Percentiles rank a stretch among this genome's conserved stretches.
These are phyloP conservation scores for Berberis vulgaris DNA, from an alignment of 164 flowering plant species.

Conservation along the genomic window DNA sequence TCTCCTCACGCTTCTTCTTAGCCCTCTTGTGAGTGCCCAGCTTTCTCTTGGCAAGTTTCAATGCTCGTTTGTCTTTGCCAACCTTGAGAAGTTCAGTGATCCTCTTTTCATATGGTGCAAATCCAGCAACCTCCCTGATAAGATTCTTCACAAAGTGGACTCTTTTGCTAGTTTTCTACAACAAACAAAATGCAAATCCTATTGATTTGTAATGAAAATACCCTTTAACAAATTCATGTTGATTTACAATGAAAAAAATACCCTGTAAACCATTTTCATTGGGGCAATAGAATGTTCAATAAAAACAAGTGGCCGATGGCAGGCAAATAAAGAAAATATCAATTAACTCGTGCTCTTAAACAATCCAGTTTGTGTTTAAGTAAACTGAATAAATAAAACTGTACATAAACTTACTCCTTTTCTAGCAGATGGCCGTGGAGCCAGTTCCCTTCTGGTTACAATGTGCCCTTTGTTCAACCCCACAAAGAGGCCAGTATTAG, in stretches of 20 bases:
- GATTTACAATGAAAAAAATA: not conserved
- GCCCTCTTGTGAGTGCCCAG: constrained; percentile 28
- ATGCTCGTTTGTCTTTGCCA: constrained; percentile 38
- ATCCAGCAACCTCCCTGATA: constrained; percentile 41
- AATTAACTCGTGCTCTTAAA: not conserved
- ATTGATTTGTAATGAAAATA: not conserved
- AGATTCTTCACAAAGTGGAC: constrained; percentile 25
- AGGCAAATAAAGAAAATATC: not conserved
- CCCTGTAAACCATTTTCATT: not conserved
- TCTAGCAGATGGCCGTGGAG: constrained; percentile 47
- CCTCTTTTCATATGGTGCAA: constrained; percentile 43
- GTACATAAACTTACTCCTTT: constrained; percentile 33
- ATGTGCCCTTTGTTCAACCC: constrained; percentile 62
- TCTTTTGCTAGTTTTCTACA: constrained; percentile 34
- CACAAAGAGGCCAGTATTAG: constrained; percentile 52
- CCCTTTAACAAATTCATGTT: not conserved
- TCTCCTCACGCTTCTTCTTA: no score
- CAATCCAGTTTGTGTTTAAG: not conserved
- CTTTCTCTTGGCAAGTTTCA: constrained; percentile 37
- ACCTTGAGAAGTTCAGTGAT: constrained; percentile 39
- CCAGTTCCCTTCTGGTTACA: constrained; percentile 37
- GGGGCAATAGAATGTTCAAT: no score
- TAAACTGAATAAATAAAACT: not conserved
- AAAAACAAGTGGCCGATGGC: no score
- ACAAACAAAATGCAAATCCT: not conserved